A percentile compares a stretch with the other conserved stretches of the same genome.
phyloP scores from a whole-genome alignment of 2,329 filamentous ascomycete species.

The Phyllosticta citrichinensis region DNA sequence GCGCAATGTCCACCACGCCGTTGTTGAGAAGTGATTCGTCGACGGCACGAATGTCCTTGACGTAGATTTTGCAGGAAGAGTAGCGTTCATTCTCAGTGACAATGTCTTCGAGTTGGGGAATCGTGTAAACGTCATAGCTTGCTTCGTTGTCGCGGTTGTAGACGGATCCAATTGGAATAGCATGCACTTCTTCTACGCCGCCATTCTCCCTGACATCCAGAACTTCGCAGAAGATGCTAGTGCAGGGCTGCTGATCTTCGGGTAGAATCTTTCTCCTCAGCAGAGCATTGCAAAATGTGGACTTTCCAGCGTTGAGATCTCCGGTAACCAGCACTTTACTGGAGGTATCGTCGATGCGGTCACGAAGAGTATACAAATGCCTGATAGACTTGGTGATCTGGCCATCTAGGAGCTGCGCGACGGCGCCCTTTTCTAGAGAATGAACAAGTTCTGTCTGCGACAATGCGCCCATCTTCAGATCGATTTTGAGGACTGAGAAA shows the following conservation, averaged over 20 bases:
- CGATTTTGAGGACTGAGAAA: conserved; percentile 89
- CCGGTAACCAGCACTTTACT: conserved; percentile 96
- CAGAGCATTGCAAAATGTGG: conserved; percentile 97
- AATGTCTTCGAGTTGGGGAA: conserved; percentile 75
- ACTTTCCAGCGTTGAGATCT: conserved; percentile 94
- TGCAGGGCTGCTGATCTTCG: conserved; percentile 96
- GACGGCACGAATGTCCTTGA: conserved; percentile 78
- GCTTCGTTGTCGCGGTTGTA: conserved; percentile 90
- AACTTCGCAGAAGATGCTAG: conserved; percentile 96
- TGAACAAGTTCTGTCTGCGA: conserved; percentile 88
- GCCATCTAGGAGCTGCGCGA: conserved; percentile 82
- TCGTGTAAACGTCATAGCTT: conserved; percentile 78
- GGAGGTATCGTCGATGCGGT: conserved; percentile 92
- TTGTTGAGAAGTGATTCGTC: conserved; percentile 95
- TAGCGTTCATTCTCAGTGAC: conserved; percentile 83
- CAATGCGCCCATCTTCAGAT: conserved; percentile 78
- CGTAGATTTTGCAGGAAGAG: conserved; percentile 92
- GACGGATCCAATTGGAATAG: conserved; percentile 66
- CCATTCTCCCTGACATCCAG: conserved; percentile 85
- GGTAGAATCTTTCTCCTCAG: conserved; percentile 84
- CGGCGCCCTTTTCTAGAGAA: conserved; percentile 83
- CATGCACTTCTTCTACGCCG: conserved; percentile 89
- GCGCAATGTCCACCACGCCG: conserved; percentile 91
- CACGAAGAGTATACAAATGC: conserved; percentile 74
- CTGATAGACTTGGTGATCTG: conserved; percentile 92